Base-by-base conservation (phyloP, 768 basidiomycete genomes). In the Wakefieldia striispora region DNA sequence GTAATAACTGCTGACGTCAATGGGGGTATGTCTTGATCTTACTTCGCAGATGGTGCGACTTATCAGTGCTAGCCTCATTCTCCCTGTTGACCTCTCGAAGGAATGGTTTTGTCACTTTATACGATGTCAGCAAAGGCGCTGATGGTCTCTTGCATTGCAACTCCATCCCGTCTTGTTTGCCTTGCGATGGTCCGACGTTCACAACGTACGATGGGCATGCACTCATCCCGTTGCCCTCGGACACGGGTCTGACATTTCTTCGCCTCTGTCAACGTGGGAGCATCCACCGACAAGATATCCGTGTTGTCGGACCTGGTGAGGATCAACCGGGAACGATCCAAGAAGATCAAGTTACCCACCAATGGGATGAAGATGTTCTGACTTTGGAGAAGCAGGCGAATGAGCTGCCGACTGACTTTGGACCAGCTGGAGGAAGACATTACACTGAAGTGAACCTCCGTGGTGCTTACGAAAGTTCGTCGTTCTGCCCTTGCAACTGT, bases 31-130 rank as follows among this genome's bases (percentile, higher is more conserved):
- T 54, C 44, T 42, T 38, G 47, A 1, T 21, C 45, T 41, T 35
- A 19, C 36, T 12, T 34, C 42, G 16, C 12, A 12, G 10, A 19
- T 27, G 9, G 11, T 31, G 20, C 29, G 13, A 7, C 43, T 60
- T 16, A 56, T 26, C 16, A 16, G 35, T 16, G 27, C 12, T 56
- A 87, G 85, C 64, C 1, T 67, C 74, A 1, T 36, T 79, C 6
- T 82, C 84, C 0, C 62, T 86, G 24, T 63, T 90, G 26, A 79
- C 78, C 1, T 87, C 88, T 4, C 75, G 75, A 3, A 76, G 70
- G 47, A 87, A 83, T 54, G 69, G 70, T 14, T 60, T 89, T 31
- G 66, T 84, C 13, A 81, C 83, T 2, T 59, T 86, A 4, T 91
- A 90, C 53, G 83, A 87, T 59, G 77, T 86, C 20, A 74, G 75